Conservation (phyloP, 2,329 filamentous ascomycete species). For the Cladophialophora yegresii region DNA sequence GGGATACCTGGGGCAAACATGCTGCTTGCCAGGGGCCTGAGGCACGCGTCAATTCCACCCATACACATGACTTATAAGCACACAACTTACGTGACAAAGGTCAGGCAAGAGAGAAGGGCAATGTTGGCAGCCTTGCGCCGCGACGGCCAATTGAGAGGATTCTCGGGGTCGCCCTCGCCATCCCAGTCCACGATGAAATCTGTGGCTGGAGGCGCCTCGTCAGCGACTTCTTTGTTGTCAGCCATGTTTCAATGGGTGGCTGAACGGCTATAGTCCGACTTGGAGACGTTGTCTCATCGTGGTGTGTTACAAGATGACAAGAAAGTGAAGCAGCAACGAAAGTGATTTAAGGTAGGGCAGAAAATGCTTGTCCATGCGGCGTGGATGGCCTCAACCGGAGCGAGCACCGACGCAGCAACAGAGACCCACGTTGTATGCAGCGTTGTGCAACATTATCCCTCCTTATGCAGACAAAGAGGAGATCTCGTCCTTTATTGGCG, state of each 20-base stretch:
- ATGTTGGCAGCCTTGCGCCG: slow-evolving; percentile 60
- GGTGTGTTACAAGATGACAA: background rate
- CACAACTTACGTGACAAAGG: slow-evolving; percentile 54
- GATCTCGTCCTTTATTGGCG: background rate
- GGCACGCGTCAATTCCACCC: background rate
- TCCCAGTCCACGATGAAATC: slow-evolving; percentile 48
- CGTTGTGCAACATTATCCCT: slow-evolving; percentile 5
- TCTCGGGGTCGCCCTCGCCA: slow-evolving; percentile 54
- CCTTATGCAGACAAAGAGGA: background rate
- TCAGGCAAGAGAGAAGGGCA: slow-evolving; percentile 58
- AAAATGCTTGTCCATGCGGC: background rate
- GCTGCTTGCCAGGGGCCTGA: slow-evolving; percentile 59
- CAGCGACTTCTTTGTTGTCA: slow-evolving; percentile 4
- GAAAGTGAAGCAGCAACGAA: background rate
- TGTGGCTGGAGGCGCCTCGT: slow-evolving; percentile 3
- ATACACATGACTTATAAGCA: background rate
- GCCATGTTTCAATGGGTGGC: slow-evolving; percentile 1
- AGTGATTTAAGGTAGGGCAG: background rate
- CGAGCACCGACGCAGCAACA: background rate
- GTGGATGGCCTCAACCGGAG: background rate
- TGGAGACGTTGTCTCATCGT: background rate
- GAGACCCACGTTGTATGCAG: background rate
- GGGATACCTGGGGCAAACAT: slow-evolving; percentile 59
- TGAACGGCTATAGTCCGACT: background rate
- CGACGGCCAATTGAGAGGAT: slow-evolving; percentile 58